phyloP scores from a whole-genome alignment of 106 monocot species.

The Dendrobium chrysotoxum region DNA sequence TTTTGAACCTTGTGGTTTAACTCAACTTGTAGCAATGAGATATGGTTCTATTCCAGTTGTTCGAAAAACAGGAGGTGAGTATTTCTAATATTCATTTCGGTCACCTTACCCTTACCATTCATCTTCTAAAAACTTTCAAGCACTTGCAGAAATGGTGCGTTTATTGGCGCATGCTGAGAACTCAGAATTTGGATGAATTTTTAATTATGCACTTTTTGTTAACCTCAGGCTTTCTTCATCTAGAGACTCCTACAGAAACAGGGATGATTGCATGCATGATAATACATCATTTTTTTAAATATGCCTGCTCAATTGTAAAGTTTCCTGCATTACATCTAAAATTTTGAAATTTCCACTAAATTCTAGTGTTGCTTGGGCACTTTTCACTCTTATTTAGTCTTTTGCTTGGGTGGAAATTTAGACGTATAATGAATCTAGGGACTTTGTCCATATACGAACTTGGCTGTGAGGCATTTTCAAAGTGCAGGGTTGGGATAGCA shows the following conservation, averaged over 20 bases:
- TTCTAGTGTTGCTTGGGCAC: background rate
- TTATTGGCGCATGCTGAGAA: background rate
- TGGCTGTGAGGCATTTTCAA: background rate
- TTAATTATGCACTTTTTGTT: background rate
- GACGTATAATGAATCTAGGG: background rate
- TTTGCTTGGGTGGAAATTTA: background rate
- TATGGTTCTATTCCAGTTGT: constrained; percentile 96
- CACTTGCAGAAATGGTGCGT: background rate
- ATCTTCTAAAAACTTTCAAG: background rate
- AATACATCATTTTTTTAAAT: background rate
- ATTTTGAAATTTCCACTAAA: background rate
- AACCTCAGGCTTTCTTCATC: background rate
- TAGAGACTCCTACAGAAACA: background rate
- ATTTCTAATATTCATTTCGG: background rate
- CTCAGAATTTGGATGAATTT: background rate
- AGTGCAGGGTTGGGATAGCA: background rate
- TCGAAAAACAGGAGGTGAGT: constrained; percentile 89
- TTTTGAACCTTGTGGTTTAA: constrained; percentile 95
- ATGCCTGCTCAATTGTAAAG: background rate
- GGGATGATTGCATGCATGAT: background rate
- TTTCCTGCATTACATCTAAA: no score
- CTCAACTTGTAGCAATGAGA: constrained; percentile 92
- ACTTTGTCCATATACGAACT: background rate
- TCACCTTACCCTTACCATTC: background rate
- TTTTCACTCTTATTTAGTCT: background rate